Base-by-base conservation (phyloP, 768 basidiomycete genomes). In the Lactarius hengduanensis region DNA sequence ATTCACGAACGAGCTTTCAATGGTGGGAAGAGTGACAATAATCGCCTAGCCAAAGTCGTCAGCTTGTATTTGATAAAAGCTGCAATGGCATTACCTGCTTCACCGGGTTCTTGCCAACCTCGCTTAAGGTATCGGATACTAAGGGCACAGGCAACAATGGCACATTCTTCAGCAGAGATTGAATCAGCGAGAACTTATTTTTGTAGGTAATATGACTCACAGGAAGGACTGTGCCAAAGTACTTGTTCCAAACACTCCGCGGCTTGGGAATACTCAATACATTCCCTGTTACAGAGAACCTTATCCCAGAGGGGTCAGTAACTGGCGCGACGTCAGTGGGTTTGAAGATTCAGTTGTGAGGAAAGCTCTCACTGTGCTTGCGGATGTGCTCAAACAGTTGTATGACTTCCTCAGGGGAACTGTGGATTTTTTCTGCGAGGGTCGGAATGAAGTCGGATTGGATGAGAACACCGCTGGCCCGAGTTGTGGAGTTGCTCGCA, bases 201-300 rank as follows among this genome's bases (percentile, higher is more conserved):
- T 34, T 30, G 10, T 57, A 3, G 3, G 30, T 15, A 22, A 41
- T 26, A 28, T 3, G 74, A 82, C 64, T 74, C 57, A 89, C 93
- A 61, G 87, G 84, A 58, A 92, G 76, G 20, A 78, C 75, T 61
- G 81, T 68, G 5, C 77, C 72, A 75, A 98, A 96, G 74, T 91
- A 82, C 69, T 88, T 85, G 15, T 75, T 80, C 87, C 92, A 94
- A 1, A 83, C 80, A 61, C 86, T 88, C 56, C 90, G 83, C 2
- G 97, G 96, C 20, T 86, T 80, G 20, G 81, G 72, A 40, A 98
- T 74, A 41, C 77, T 76, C 40, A 96, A 72, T 53, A 99, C 80
- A 72, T 97, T 88, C 13, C 97, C 97, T n/a, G 89, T 85, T 11
- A 98, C 90, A 1, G 92, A 91, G 74, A 99, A 90, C 45, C 97